Base-by-base conservation (phyloP, 768 basidiomycete species). In the Russula virescens region DNA sequence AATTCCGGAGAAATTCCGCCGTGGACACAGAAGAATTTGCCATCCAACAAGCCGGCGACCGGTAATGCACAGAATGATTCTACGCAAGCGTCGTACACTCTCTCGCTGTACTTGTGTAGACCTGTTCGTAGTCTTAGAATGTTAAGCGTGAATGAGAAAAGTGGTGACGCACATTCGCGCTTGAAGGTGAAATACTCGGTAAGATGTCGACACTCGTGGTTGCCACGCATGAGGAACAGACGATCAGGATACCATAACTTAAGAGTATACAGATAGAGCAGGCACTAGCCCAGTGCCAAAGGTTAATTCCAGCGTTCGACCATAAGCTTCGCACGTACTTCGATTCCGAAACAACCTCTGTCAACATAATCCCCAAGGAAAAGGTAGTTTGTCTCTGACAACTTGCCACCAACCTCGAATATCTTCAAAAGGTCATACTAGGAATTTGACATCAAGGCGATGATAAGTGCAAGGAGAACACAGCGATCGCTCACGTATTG, bases 401-500 rank as follows among this genome's bases (percentile, higher is more conserved):
- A 78, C 65, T 82, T 84, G 2, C 94, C 94, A 35, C 94, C 94
- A 31, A 97, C 89, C 69, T 96, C 94, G 68, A 97, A 94, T 52
- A 97, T 80, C 75, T 97, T 96, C 92, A 97, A 95, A 64, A 97
- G 79, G 75, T 97, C 94, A 73, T 93, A 97, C 93, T 96, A 68
- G 11, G 31, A 28, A n/a, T 48, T 35, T 1, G 2, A 19, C 5
- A 19, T 26, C 21, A 40, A 48, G 35, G 47, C 11, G 26, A 55
- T 46, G 10, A 26, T 19, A 26, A 53, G 21, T 21, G 31, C 21
- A 45, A 28, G 38, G 31, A 8, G 5, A 50, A 38, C 25, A 43
- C 14, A 19, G 31, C 11, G 23, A 18, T 26, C 35, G 26, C 78
- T 73, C 69, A 94, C 93, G 73, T 93, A 97, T 89, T 97, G 94